Base-by-base conservation (phyloP, 306 rosid genomes). In the Citrullus amarus region DNA sequence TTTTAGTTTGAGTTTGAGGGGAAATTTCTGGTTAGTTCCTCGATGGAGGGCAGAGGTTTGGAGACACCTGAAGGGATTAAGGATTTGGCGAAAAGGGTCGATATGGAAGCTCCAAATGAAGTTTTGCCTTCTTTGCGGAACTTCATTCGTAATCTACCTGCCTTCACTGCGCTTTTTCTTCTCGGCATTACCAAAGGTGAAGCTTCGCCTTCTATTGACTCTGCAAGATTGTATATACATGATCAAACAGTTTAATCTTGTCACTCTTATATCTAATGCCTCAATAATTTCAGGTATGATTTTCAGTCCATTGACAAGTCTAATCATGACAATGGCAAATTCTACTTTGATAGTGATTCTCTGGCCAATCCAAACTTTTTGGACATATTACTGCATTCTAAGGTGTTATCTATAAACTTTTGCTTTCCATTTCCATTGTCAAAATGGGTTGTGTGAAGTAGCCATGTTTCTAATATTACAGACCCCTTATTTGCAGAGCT, bases 111-210 rank as follows among this genome's bases (percentile, higher is more conserved):
- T 80, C 92, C 98, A 2, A 36, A 48, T 80, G 92, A 93, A 55
- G 46, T 87, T 72, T 78, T 86, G 84, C 84, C 92, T 80, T 80
- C 89, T 46, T 38, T 91, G 65, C 85, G 85, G 93, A 90, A 80
- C 82, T 92, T 92, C 69, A 81, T 96, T 65, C 67, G 83, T 71
- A 88, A 91, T 85, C 90, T 96, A 28, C 98, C 99, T 81, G 87
- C 79, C 86, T 96, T 96, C 89, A 43, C 79, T 81, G 96, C 97
- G 50, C 97, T 96, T 83, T 83, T 92, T 55, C 34, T 96, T 80
- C 92, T 96, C 2, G 99, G 98, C 80, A 73, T 0, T 81, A 80
- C 88, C 81, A 96, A 96, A 90, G 99, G 99, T 87, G n/a, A 46
- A 78, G 68, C 58, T 14, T 22, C 79, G 53, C 51, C 51, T 46